Percentiles rank a stretch among this genome's conserved stretches.
These are phyloP conservation scores for Stropharia rugosoannulata DNA, from an alignment of 768 basidiomycete species.

Conservation along the genomic window DNA sequence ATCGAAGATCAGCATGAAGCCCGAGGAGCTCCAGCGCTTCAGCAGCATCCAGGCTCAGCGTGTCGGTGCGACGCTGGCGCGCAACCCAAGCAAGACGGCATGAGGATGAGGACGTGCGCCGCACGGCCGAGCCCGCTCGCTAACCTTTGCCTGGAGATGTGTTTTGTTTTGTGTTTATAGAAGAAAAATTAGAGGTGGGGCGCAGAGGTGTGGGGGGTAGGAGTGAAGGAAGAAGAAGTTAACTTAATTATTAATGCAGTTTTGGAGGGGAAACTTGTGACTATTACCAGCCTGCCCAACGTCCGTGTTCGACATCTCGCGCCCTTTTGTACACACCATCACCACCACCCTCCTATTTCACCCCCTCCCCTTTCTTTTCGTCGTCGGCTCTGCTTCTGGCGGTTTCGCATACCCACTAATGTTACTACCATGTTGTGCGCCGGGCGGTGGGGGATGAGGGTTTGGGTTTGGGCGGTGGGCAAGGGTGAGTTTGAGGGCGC, in stretches of 20 bases:
- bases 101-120: background rate
- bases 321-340: background rate
- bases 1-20: slow-evolving; percentile 74
- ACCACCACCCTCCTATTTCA: background rate
- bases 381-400: background rate
- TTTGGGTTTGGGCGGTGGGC: no score
- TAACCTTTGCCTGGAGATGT: background rate
- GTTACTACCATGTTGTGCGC: background rate
- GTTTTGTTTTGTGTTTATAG: background rate
- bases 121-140: no score
- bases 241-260: slow-evolving; percentile 4
- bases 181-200: slow-evolving; percentile 3
- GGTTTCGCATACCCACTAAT: background rate
- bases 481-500: no score
- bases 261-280: background rate
- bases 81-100: slow-evolving; percentile 66
- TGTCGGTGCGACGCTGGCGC: slow-evolving; percentile 74
- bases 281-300: background rate
- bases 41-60: slow-evolving; percentile 81
- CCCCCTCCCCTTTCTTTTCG: background rate
- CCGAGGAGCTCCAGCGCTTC: slow-evolving; percentile 85
- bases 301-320: slow-evolving; percentile 6
- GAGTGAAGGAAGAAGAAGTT: slow-evolving; percentile 6
- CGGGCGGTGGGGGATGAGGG: background rate
- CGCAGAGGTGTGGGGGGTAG: no score